phyloP scores from a whole-genome alignment of 805 yeast genomes.

The Lachancea waltii region DNA sequence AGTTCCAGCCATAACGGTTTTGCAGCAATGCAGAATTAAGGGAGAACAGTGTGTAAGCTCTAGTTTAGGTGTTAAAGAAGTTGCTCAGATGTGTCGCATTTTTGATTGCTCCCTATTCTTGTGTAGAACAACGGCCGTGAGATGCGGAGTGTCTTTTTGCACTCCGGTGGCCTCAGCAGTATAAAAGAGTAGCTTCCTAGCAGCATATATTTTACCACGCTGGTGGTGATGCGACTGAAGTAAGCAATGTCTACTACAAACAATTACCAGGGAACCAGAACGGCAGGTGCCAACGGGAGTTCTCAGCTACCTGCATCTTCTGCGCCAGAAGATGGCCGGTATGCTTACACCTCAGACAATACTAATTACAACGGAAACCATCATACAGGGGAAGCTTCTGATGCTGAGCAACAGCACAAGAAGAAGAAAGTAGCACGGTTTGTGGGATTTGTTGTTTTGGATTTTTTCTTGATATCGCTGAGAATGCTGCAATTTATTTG shows the following conservation, averaged over 20 bases:
- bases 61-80: too few species aligned
- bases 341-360: too few species aligned
- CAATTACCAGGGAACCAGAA: background rate
- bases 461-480: slow-evolving; percentile 3
- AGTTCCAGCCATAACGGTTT: too few species aligned
- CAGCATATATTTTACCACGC: too few species aligned
- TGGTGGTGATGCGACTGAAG: too few species aligned
- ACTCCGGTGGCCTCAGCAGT: background rate
- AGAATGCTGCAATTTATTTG: slow-evolving; percentile 22
- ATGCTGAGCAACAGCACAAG: background rate
- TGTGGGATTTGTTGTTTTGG: slow-evolving; percentile 4
- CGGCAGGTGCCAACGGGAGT: background rate
- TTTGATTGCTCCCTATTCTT: too few species aligned
- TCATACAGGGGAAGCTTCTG: background rate
- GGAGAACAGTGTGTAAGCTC: too few species aligned
- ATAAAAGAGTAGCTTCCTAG: too few species aligned
- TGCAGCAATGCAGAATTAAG: background rate
- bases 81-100: too few species aligned
- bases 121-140: too few species aligned
- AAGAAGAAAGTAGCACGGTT: background rate
- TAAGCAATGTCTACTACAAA: background rate
- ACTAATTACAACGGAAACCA: background rate
- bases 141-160: background rate
- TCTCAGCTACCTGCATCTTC: background rate
- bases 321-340: too few species aligned